Percentiles rank a stretch among this genome's conserved stretches.
Conservation (phyloP, 2,329 filamentous ascomycete species). For the Arthrobotrys sinensis region DNA sequence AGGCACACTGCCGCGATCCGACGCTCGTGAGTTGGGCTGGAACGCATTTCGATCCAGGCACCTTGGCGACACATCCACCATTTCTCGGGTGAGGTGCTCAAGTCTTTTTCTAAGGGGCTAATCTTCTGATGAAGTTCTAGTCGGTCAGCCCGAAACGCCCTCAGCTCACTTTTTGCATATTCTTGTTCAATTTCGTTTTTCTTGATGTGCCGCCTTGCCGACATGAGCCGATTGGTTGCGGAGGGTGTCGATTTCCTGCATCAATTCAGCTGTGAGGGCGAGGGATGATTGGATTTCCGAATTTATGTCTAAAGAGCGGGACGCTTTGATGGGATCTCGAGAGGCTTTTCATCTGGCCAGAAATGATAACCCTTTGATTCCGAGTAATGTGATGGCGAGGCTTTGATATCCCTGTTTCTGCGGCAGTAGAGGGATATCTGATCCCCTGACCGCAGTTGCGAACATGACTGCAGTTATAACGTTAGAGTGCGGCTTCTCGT, state of each 20-base stretch:
- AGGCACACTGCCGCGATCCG: background rate
- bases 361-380: no score
- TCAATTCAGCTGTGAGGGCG: background rate
- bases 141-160: background rate
- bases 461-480: no score
- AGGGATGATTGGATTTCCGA: background rate
- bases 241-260: background rate
- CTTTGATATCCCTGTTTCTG: no score
- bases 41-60: background rate
- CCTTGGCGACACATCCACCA: background rate
- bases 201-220: background rate
- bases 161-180: background rate
- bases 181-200: background rate
- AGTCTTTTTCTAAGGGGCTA: background rate
- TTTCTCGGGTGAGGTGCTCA: background rate
- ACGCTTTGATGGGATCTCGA: background rate
- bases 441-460: no score
- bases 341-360: no score
- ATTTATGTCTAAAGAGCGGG: constrained; percentile 1
- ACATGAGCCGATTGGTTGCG: background rate
- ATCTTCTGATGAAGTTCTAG: background rate
- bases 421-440: no score
- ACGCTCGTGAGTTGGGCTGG: background rate
- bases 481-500: background rate
- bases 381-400: no score